phyloP scores from a whole-genome alignment of 352 stramenopile species.

The Pythium rhizo-oryzae region DNA sequence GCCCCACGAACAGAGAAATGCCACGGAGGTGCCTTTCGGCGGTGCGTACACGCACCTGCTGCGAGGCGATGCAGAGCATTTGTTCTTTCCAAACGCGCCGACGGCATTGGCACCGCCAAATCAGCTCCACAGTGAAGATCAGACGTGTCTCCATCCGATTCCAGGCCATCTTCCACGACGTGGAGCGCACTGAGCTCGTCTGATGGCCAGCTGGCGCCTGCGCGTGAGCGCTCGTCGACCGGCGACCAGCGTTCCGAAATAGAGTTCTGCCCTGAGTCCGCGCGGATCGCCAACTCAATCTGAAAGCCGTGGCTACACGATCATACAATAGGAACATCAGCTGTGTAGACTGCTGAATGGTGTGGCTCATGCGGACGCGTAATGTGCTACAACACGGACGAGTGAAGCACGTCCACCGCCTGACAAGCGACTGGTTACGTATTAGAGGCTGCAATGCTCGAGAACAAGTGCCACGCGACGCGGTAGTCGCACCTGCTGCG shows the following conservation, averaged over 20 bases:
- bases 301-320: slow-evolving; percentile 15
- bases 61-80: slow-evolving; percentile 6
- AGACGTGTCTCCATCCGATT: neutral
- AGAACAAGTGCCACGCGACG: neutral
- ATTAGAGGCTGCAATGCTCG: neutral
- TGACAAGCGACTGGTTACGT: neutral
- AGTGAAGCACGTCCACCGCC: slow-evolving; percentile 1
- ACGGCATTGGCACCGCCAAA: neutral
- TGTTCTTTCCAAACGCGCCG: neutral
- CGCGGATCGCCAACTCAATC: slow-evolving; percentile 2
- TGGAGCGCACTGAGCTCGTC: neutral
- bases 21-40: neutral
- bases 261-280: neutral
- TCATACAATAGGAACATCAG: neutral
- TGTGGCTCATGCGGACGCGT: too few relatives aligned
- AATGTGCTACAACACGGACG: neutral
- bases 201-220: neutral
- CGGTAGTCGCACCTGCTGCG: slow-evolving; percentile 25
- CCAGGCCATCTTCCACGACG: slow-evolving; percentile 1
- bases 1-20: neutral
- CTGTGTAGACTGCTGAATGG: too few relatives aligned
- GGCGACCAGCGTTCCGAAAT: neutral
- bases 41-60: neutral
- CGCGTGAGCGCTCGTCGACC: neutral
- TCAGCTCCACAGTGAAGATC: neutral